These are phyloP conservation scores for Plenodomus biglobosus DNA, from an alignment of 2,329 filamentous ascomycete species.

Conservation along the genomic window DNA sequence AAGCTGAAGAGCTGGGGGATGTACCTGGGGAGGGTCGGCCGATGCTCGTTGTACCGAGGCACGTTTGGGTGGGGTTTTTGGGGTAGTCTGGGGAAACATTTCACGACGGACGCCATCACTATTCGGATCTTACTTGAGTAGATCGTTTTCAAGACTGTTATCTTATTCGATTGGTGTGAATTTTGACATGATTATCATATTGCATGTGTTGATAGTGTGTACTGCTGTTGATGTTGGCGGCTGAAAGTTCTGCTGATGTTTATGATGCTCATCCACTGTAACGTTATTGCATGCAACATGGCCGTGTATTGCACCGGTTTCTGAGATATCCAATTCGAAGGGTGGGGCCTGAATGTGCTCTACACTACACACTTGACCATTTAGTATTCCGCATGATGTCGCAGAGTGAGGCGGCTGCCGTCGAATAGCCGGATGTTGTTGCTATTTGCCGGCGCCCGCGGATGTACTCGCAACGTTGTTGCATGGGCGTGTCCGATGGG, in stretches of 20 bases:
- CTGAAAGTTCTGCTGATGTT: not conserved
- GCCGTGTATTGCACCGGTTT: not conserved
- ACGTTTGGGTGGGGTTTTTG: not conserved
- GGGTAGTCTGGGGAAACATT: too few species aligned
- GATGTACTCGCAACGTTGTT: not conserved
- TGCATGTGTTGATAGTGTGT: too few species aligned
- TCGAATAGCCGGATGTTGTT: not conserved
- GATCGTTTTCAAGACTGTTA: too few species aligned
- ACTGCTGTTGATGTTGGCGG: too few species aligned
- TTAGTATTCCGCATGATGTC: not conserved
- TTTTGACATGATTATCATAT: too few species aligned
- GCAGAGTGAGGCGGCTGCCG: constrained; percentile 2
- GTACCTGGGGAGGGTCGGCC: not conserved
- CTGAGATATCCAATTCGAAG: not conserved
- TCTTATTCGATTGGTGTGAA: too few species aligned
- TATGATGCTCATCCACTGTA: not conserved
- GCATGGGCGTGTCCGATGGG: not conserved
- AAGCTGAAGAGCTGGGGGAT: too few species aligned
- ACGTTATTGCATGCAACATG: not conserved
- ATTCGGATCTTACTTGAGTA: too few species aligned
- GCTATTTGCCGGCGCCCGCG: constrained; percentile 13
- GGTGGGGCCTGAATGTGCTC: not conserved
- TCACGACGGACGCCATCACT: too few species aligned
- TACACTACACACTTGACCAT: not conserved
- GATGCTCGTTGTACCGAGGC: not conserved